Evolutionary conservation across 352 stramenopile species (phyloP), one percentile per base, ranked within the genome.

Genomic region (Ophiocytium majus): DNA sequence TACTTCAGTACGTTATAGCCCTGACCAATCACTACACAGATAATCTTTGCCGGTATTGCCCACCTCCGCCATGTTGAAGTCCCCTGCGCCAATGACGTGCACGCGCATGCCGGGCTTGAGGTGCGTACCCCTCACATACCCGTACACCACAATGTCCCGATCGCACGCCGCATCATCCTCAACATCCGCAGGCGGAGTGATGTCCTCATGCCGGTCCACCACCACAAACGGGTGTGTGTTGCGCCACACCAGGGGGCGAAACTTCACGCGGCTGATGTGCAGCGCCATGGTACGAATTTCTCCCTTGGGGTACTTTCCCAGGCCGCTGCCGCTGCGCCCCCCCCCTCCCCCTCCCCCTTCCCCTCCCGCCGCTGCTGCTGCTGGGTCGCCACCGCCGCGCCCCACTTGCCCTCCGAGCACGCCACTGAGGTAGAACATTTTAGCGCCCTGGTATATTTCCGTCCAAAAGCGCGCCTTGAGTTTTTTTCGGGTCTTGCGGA

Each of bases 201-300:
- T 95, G 89, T 99, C 97, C 86, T 99, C 93, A 80, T 94, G 89
- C 35, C 98, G 93, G 90, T 99, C 98, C 5, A 97, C 95, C 0
- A 99, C 88, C 86, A 99, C 92, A 90, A 99, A 99, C 34, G 97
- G 96, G 89, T 99, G 98, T n/a, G 96, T 97, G 91, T 99, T 99
- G 14, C 97, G 92, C 98, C 98, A 99, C 63, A 96, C 94, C 0
- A 99, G 89, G 14, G 98, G 98, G 0, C 98, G 92, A 88, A 98
- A 99, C 91, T 99, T 91, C 0, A 98, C 96, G 50, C 97, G 91
- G 19, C 92, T 93, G 86, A 99, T 98, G 88, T 99, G 98, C 10
- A 99, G 90, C 36, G 92, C 96, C 66, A 99, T 90, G 84, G 99
- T 98, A 50, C 98, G 79, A 9, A 91, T 83, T 92, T 99, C 98